A percentile compares a stretch with the other conserved stretches of the same genome.
phyloP scores from a whole-genome alignment of 1,284 basidiomycete genomes.

The Rhodotorula sp. region DNA sequence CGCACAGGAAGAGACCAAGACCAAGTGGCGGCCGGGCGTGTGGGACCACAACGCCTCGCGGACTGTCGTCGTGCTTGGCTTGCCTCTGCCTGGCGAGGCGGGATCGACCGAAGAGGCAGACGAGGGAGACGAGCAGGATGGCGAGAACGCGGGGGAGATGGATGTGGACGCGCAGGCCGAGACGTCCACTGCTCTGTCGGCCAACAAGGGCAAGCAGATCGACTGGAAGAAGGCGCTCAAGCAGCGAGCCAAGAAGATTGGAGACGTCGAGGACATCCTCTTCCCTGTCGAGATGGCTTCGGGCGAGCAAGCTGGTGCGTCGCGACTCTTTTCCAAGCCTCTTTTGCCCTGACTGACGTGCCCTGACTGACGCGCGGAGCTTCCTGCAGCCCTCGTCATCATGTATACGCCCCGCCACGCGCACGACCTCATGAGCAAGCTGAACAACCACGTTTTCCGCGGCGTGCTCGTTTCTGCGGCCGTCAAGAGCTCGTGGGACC shows the following conservation, averaged over 20 bases:
- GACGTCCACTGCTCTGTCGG: neutral
- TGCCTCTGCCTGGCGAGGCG: constrained; percentile 26
- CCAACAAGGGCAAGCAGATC: constrained; percentile 37
- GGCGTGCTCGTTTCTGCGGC: constrained; percentile 81
- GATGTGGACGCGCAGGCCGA: constrained; percentile 44
- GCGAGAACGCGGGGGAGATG: constrained; percentile 24
- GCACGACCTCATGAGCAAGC: constrained; percentile 72
- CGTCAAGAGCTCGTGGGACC: constrained; percentile 61
- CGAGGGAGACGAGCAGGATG: constrained; percentile 24
- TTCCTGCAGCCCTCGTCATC: constrained; percentile 64
- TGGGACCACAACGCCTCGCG: constrained; percentile 40
- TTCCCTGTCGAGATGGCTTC: constrained; percentile 38
- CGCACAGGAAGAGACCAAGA: constrained; percentile 23
- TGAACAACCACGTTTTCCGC: constrained; percentile 93
- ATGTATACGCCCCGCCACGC: constrained; percentile 64
- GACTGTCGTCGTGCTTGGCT: constrained; percentile 38
- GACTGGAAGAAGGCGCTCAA: constrained; percentile 65
- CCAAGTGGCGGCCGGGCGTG: constrained; percentile 21
- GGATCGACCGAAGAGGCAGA: constrained; percentile 30
- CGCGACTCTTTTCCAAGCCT: constrained; percentile 9
- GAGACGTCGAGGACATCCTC: constrained; percentile 37
- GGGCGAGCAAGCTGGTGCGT: constrained; percentile 33
- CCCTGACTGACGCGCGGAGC: neutral
- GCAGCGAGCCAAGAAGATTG: constrained; percentile 77
- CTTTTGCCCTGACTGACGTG: constrained; percentile 43